These are phyloP conservation scores for Aureobasidium namibiae DNA, from an alignment of 2,329 filamentous ascomycete species.

Conservation along the genomic window DNA sequence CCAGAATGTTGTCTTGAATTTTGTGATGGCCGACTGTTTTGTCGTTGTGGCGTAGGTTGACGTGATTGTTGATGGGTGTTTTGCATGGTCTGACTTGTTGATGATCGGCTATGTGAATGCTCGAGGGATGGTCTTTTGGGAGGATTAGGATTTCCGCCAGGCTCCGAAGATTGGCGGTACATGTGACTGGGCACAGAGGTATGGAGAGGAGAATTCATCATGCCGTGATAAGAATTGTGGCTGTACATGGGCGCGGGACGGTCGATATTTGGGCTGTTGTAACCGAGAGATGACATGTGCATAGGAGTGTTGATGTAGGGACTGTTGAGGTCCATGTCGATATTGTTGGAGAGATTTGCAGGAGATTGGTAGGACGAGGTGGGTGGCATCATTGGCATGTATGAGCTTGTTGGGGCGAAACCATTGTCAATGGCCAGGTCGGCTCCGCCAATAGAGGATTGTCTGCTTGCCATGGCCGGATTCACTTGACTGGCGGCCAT, in stretches of 20 bases:
- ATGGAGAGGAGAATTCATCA: conserved; percentile 34
- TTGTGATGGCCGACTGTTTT: conserved; percentile 9
- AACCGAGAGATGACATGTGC: conserved; percentile 37
- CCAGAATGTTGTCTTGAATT: conserved; percentile 13
- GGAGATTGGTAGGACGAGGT: conserved; percentile 38
- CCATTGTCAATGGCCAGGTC: conserved; percentile 35
- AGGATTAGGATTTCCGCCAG: conserved; percentile 18
- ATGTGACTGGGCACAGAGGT: conserved; percentile 20
- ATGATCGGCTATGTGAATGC: conserved; percentile 7
- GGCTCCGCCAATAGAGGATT: conserved; percentile 17
- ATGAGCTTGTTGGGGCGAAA: conserved; percentile 29
- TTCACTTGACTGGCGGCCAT: conserved; percentile 5
- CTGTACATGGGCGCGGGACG: conserved; percentile 32
- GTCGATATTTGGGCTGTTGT: conserved; percentile 26
- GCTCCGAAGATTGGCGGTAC: conserved; percentile 26
- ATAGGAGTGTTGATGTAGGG: conserved; percentile 33
- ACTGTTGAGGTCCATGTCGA: conserved; percentile 37
- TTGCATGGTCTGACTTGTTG: conserved; percentile 9
- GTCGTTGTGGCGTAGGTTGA: conserved; percentile 13
- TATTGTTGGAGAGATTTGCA: conserved; percentile 24
- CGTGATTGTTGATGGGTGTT: conserved; percentile 20
- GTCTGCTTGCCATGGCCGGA: conserved; percentile 10
- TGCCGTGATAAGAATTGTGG: conserved; percentile 30
- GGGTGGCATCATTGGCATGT: conserved; percentile 29
- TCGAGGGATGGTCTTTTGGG: conserved; percentile 14